Evolutionary conservation across 2,329 filamentous ascomycete species (phyloP), one percentile per base, ranked within the genome.

Genomic region (Cladophialophora exuberans): DNA sequence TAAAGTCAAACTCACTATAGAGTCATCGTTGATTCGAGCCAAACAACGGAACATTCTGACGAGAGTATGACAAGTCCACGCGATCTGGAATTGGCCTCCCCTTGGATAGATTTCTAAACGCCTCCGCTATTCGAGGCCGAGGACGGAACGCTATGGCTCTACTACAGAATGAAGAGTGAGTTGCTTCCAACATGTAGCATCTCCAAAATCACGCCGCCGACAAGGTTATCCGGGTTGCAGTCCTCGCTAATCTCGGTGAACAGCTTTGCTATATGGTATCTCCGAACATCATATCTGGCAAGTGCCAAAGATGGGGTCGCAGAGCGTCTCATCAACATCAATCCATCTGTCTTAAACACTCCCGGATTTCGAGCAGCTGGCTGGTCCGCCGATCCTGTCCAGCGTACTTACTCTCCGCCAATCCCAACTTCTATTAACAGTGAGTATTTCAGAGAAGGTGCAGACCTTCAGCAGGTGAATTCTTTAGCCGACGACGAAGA

Each of bases 271-370:
- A 79, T 85, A 56, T 87, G 84, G 76, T 83, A 85, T 66, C 74
- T 87, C 35, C 83, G 84, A 53, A 84, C 83, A 15, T 83, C 83
- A 31, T 87, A 86, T 65, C 78, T 87, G 17, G 79, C 79, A 25
- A 76, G 79, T 43, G 84, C 84, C 64, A 85, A 85, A 68, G 84
- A 87, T 67, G 84, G 83, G 56, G 81, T 86, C 35, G 83, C 83
- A 59, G 84, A 87, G 67, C 78, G 84, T 36, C 73, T 87, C 48
- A 86, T 87, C 70, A 85, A 79, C 57, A 78, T 87, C 62, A 84
- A 86, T 66, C 77, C 82, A 25, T 77, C 79, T 35, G 77, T 86
- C 31, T 74, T 87, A 49, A 86, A 86, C 66, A 82, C 83, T 39
- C 81, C 83, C 17, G 83, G 82, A 15, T 86, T 86, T 66, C 82